Evolutionary conservation across 2,329 filamentous ascomycete species (phyloP).

Genomic region (Fusarium sp.): DNA sequence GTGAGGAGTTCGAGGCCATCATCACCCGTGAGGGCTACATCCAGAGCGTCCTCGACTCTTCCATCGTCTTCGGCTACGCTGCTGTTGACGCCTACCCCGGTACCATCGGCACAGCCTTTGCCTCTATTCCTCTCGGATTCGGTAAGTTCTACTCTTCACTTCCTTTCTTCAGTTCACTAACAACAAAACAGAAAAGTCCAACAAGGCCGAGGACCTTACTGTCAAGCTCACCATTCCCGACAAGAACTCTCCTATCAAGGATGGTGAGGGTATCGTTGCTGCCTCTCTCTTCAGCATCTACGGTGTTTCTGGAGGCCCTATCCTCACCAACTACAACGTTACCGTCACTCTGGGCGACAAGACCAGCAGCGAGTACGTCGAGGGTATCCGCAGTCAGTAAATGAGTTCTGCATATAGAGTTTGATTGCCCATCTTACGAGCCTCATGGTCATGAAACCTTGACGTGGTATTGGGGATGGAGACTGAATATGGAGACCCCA

Average conservation of each 20-base stretch:
- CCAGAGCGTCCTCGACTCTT: conserved; percentile 58
- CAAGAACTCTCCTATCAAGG: background rate
- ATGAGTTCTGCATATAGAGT: background rate
- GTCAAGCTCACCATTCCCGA: conserved; percentile 46
- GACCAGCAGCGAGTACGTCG: conserved; percentile 43
- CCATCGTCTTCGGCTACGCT: conserved; percentile 58
- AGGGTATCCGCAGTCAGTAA: background rate
- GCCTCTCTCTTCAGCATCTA: conserved; percentile 49
- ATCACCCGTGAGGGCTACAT: conserved; percentile 58
- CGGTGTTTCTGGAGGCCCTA: conserved; percentile 40
- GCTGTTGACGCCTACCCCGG: conserved; percentile 42
- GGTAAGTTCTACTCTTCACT: conserved; percentile 31
- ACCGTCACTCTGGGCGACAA: conserved; percentile 39
- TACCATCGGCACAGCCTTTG: conserved; percentile 47
- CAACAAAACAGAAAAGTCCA: conserved; percentile 6
- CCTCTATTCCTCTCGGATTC: conserved; percentile 54
- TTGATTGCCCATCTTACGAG: conserved; percentile 1
- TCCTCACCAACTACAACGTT: conserved; percentile 44
- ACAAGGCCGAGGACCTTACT: conserved; percentile 46
- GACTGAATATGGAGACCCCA: background rate
- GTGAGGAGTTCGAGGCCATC: conserved; percentile 53
- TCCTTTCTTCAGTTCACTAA: background rate
- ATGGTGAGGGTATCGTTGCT: conserved; percentile 45
- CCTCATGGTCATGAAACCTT: conserved; percentile 5
- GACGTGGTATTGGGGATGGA: conserved; percentile 21